Evolutionary conservation across 257 asterid species (phyloP).

Genomic region (Coffea eugenioides): DNA sequence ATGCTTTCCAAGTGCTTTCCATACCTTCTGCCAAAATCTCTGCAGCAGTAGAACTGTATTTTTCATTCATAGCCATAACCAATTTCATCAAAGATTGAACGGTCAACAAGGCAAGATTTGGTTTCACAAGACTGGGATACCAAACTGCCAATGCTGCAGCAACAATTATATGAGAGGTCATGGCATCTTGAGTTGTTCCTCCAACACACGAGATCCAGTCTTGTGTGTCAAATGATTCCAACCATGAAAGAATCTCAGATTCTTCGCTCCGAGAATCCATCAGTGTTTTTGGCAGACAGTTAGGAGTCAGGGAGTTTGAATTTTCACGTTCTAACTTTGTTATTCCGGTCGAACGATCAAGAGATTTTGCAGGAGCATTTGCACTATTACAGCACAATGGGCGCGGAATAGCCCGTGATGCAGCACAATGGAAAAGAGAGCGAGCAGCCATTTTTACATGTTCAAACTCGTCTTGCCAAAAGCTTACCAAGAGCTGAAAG

Average conservation of each 20-base stretch:
- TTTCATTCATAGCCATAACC: constrained; percentile 90
- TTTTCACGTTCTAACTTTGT: constrained; percentile 37
- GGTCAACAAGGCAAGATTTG: constrained; percentile 52
- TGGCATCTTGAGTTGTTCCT: constrained; percentile 93
- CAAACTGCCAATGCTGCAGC: constrained; percentile 96
- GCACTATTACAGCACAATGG: constrained; percentile 48
- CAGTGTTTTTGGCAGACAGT: constrained; percentile 31
- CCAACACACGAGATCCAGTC: constrained; percentile 94
- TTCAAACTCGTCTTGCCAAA: constrained; percentile 93
- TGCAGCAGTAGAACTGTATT: constrained; percentile 87
- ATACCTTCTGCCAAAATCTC: constrained; percentile 98
- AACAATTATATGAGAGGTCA: constrained; percentile 88
- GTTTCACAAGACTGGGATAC: constrained; percentile 90
- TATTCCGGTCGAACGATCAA: constrained; percentile 31
- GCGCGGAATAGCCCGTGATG: constrained; percentile 88
- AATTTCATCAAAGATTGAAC: constrained; percentile 78
- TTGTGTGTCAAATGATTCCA: constrained; percentile 84
- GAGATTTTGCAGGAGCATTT: constrained; percentile 26
- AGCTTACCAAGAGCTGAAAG: constrained; percentile 88
- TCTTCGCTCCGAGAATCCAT: constrained; percentile 50
- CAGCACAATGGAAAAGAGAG: constrained; percentile 95
- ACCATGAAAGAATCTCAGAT: constrained; percentile 64
- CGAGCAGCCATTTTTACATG: constrained; percentile 99
- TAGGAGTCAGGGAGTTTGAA: constrained; percentile 31
- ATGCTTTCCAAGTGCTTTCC: constrained; percentile 88